These are phyloP conservation scores for Linnemannia exigua DNA, from an alignment of 192 early-diverging fungal species.

Conservation along the genomic window DNA sequence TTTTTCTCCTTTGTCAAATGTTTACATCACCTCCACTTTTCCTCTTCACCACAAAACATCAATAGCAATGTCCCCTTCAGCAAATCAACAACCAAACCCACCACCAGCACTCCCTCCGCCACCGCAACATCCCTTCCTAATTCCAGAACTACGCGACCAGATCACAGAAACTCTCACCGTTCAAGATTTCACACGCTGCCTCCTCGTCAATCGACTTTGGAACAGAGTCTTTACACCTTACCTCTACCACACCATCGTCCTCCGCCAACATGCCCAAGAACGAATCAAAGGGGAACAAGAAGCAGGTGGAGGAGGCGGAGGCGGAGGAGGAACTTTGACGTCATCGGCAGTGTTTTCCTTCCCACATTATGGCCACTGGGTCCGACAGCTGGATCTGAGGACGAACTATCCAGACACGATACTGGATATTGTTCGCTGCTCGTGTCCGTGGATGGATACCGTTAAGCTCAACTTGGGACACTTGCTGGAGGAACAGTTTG, in stretches of 20 bases:
- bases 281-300: not conserved
- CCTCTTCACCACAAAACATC: too few relatives aligned
- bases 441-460: not conserved
- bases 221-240: slow-evolving; percentile 12
- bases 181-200: not conserved
- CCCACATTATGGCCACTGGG: not conserved
- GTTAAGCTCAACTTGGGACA: not conserved
- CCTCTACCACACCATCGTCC: slow-evolving; percentile 3
- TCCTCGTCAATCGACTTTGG: not conserved
- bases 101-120: not conserved
- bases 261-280: not conserved
- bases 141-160: slow-evolving; percentile 15
- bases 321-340: too few relatives aligned
- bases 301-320: too few relatives aligned
- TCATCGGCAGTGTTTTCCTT: not conserved
- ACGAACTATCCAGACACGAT: not conserved
- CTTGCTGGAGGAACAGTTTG: slow-evolving; percentile 14
- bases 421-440: not conserved
- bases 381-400: not conserved
- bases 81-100: not conserved
- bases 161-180: slow-evolving; percentile 1
- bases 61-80: not conserved
- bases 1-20: not conserved
- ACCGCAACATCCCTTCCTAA: slow-evolving; percentile 9
- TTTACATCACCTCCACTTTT: not conserved